A percentile compares a stretch with the other conserved stretches of the same genome.
Conservation (phyloP, 495 filamentous ascomycete species). For the Astrothelium subdiscretum region DNA sequence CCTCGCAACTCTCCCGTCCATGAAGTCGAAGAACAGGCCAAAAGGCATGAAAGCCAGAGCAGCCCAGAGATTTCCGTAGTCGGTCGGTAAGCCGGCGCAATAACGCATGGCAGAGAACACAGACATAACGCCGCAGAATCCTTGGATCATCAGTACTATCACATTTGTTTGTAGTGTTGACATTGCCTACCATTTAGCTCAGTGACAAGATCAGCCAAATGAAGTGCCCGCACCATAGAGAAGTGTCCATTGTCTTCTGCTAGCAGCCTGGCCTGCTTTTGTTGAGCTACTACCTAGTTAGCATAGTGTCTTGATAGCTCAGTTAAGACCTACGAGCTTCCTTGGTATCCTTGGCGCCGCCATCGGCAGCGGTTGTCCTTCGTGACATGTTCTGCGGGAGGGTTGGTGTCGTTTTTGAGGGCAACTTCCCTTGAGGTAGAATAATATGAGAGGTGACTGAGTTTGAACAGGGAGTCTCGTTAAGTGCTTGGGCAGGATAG, state of each 20-base stretch:
- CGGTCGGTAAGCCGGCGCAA: constrained; percentile 61
- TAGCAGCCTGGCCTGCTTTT: constrained; percentile 81
- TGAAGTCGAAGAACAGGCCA: constrained; percentile 94
- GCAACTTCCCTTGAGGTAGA: too few species aligned
- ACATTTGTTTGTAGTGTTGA: too few species aligned
- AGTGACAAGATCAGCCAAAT: constrained; percentile 91
- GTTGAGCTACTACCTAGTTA: constrained; percentile 39
- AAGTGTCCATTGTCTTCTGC: constrained; percentile 66
- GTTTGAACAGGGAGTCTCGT: too few species aligned
- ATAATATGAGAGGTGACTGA: too few species aligned
- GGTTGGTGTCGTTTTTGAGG: too few species aligned
- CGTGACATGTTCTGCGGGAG: constrained; percentile 17
- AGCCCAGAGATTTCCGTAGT: constrained; percentile 57
- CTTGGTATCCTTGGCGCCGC: constrained; percentile 2
- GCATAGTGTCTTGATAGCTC: neutral
- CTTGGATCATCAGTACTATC: constrained; percentile 24
- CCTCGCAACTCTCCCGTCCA: constrained; percentile 91
- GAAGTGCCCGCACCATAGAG: constrained; percentile 67
- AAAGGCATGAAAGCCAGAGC: constrained; percentile 85
- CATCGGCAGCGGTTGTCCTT: constrained; percentile 21
- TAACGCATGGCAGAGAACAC: constrained; percentile 94
- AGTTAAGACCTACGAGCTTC: neutral
- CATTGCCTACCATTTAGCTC: constrained; percentile 69
- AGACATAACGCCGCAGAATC: constrained; percentile 81
- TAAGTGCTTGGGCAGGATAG: too few species aligned